A percentile compares a stretch with the other conserved stretches of the same genome.
Evolutionary conservation across 2,329 filamentous ascomycete species (phyloP).

Genomic region (Epichloe hybrida): DNA sequence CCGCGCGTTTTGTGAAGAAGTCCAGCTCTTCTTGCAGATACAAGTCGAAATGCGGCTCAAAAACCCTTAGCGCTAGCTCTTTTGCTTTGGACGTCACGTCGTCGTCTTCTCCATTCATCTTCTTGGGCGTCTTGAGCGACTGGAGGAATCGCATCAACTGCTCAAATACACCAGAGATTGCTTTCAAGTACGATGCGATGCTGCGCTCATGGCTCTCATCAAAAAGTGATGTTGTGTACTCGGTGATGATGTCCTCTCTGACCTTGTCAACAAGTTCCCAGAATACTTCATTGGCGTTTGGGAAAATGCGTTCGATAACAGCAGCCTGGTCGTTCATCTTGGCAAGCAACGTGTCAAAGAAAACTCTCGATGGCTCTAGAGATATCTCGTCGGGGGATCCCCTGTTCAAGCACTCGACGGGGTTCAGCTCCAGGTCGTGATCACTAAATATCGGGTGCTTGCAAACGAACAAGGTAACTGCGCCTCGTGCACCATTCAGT

Average conservation of each 20-base stretch:
- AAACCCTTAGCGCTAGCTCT: slow-evolving; percentile 56
- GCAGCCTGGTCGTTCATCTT: slow-evolving; percentile 72
- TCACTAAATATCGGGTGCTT: slow-evolving; percentile 76
- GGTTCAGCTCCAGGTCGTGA: slow-evolving; percentile 50
- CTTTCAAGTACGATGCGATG: slow-evolving; percentile 67
- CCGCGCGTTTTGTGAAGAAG: slow-evolving; percentile 64
- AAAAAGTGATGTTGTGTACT: slow-evolving; percentile 74
- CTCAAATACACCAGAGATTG: slow-evolving; percentile 76
- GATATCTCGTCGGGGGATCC: slow-evolving; percentile 53
- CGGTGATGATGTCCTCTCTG: slow-evolving; percentile 69
- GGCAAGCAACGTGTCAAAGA: slow-evolving; percentile 61
- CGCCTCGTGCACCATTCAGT: slow-evolving; percentile 68
- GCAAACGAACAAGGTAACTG: slow-evolving; percentile 73
- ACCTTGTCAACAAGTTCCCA: slow-evolving; percentile 71
- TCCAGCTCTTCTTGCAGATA: slow-evolving; percentile 88
- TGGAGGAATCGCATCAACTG: slow-evolving; percentile 69
- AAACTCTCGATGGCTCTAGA: slow-evolving; percentile 65
- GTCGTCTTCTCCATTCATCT: slow-evolving; percentile 32
- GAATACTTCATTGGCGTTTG: slow-evolving; percentile 55
- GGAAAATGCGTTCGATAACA: slow-evolving; percentile 74
- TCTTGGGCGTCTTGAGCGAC: slow-evolving; percentile 52
- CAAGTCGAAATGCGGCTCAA: slow-evolving; percentile 85
- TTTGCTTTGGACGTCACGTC: slow-evolving; percentile 53
- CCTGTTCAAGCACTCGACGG: slow-evolving; percentile 69
- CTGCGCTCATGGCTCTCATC: slow-evolving; percentile 73